Evolutionary conservation across 345 rosid species (phyloP).

Genomic region (Trapa incisa): DNA sequence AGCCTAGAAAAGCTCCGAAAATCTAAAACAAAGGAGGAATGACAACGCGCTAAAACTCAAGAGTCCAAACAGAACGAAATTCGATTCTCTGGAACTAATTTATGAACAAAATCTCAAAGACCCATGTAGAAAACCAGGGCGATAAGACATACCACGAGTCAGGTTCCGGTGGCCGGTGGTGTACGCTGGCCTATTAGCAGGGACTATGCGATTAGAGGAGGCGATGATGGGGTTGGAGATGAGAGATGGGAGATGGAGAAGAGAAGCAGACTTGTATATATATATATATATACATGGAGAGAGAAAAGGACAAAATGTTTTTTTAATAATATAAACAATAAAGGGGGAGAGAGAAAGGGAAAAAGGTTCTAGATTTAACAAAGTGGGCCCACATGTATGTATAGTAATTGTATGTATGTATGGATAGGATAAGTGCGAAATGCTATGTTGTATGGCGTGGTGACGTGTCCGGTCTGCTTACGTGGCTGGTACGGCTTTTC

Average conservation of each 20-base stretch:
- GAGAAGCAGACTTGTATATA: neutral
- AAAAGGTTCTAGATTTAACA: neutral
- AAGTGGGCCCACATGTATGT: neutral
- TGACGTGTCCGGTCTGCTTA: slow-evolving; percentile 1
- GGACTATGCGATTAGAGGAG: neutral
- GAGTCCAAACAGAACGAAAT: too few relatives aligned
- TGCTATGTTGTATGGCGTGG: neutral
- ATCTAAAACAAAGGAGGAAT: neutral
- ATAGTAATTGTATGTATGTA: neutral
- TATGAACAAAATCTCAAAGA: neutral
- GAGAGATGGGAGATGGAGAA: neutral
- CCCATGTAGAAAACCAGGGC: neutral
- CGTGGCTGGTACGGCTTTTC: slow-evolving; percentile 1
- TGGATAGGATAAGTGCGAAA: neutral
- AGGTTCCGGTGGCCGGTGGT: neutral
- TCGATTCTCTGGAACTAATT: neutral
- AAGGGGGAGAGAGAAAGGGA: neutral
- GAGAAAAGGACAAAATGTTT: neutral
- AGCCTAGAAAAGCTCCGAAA: neutral
- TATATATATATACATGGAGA: neutral
- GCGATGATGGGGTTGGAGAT: neutral
- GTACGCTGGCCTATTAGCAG: neutral
- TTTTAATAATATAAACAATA: neutral
- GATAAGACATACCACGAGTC: slow-evolving; percentile 5
- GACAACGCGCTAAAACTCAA: neutral